These are phyloP conservation scores for Elsinoe perseae DNA, from an alignment of 2,329 filamentous ascomycete species.

Conservation along the genomic window DNA sequence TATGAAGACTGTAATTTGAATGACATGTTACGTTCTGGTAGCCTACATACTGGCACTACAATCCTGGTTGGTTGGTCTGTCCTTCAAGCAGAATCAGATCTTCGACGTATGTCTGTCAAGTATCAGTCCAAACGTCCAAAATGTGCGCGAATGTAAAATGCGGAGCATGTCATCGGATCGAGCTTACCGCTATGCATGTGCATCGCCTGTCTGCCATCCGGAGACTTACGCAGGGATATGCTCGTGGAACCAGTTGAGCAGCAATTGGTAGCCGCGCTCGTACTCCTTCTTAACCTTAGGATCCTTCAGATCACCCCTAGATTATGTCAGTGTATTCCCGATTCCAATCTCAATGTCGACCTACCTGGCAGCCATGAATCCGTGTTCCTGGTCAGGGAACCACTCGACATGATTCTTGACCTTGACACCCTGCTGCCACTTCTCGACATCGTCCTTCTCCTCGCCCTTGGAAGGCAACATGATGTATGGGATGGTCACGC, in stretches of 20 bases:
- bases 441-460: constrained; percentile 43
- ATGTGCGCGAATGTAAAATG: background rate
- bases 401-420: constrained; percentile 41
- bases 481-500: constrained; percentile 49
- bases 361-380: constrained; percentile 37
- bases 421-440: constrained; percentile 44
- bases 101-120: background rate
- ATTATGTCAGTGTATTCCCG: background rate
- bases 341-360: background rate
- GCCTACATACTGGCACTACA: background rate
- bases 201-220: background rate
- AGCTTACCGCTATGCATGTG: background rate
- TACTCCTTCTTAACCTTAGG: constrained; percentile 43
- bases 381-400: constrained; percentile 42
- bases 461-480: constrained; percentile 53
- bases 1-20: background rate
- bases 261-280: constrained; percentile 42
- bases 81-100: background rate
- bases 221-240: constrained; percentile 40
- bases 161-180: background rate
- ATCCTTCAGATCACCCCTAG: constrained; percentile 39
- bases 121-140: background rate
- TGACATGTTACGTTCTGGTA: background rate
- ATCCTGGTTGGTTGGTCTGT: background rate
- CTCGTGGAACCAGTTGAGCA: constrained; percentile 47